phyloP scores from a whole-genome alignment of 192 early-diverging fungal species.

The Coemansia sp. region DNA sequence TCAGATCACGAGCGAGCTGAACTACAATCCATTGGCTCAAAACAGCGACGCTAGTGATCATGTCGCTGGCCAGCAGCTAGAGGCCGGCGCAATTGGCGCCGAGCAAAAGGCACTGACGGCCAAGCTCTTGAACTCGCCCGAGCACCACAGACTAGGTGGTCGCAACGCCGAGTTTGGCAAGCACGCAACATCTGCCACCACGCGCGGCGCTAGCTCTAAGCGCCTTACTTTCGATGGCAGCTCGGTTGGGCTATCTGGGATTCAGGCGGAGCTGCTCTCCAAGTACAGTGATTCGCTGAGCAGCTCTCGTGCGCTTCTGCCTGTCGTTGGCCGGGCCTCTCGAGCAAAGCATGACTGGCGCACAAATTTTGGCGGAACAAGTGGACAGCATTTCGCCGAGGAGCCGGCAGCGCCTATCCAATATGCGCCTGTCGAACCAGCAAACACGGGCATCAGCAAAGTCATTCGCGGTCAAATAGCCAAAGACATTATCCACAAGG shows the following conservation, averaged over 20 bases:
- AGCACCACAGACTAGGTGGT: conserved; percentile 19
- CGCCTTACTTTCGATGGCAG: not conserved
- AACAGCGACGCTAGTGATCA: not conserved
- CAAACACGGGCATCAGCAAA: conserved; percentile 33
- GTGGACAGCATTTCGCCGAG: conserved; percentile 5
- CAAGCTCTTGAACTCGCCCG: conserved; percentile 27
- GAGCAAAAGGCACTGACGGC: not conserved
- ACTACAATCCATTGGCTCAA: not conserved
- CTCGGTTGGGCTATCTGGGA: conserved; percentile 3
- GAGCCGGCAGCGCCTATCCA: conserved; percentile 25
- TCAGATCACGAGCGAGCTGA: not conserved
- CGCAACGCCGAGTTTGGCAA: conserved; percentile 8
- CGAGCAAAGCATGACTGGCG: conserved; percentile 17
- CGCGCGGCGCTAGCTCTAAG: not conserved
- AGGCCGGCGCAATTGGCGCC: not conserved
- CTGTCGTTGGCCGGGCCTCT: conserved; percentile 6
- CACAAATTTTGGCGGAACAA: conserved; percentile 6
- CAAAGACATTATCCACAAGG: conserved; percentile 29
- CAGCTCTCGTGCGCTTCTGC: conserved; percentile 22
- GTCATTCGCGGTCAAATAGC: conserved; percentile 35
- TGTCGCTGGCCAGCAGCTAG: not conserved
- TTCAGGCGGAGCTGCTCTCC: conserved; percentile 25
- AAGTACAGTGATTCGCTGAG: conserved; percentile 49
- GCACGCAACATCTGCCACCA: not conserved
- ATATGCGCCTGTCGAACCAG: conserved; percentile 23